Evolutionary conservation across 1,139 yeast species (phyloP).

Genomic region (Protomyces inundatus): DNA sequence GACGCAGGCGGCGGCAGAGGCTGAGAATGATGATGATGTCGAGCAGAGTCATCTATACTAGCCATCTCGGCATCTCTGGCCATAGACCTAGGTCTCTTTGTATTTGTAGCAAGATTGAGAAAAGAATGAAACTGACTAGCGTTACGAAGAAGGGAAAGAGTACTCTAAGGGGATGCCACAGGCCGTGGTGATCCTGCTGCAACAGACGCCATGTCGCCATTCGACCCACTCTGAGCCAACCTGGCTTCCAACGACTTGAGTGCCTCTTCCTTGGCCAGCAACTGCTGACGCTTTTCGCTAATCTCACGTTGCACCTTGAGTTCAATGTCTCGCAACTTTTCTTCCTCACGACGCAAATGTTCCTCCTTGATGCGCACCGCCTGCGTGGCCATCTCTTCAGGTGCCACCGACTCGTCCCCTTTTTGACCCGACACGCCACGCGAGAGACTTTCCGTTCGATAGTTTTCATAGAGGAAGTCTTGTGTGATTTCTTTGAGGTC

Average conservation of each 20-base stretch:
- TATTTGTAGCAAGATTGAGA: too few species aligned
- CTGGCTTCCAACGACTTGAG: constrained; percentile 75
- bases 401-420: constrained; percentile 31
- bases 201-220: constrained; percentile 5
- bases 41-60: neutral
- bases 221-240: constrained; percentile 37
- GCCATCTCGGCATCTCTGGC: neutral
- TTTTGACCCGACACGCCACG: constrained; percentile 21
- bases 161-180: neutral
- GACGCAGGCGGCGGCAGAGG: neutral
- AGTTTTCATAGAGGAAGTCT: constrained; percentile 82
- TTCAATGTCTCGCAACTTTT: constrained; percentile 42
- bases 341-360: constrained; percentile 44
- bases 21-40: neutral
- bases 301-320: constrained; percentile 87
- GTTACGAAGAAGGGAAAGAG: neutral
- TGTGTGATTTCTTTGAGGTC: constrained; percentile 92
- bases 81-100: too few species aligned
- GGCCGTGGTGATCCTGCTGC: neutral
- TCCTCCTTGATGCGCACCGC: constrained; percentile 43
- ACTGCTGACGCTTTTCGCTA: constrained; percentile 73
- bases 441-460: constrained; percentile 83
- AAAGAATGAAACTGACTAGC: too few species aligned
- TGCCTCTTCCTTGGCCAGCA: constrained; percentile 83
- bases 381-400: constrained; percentile 43